These are phyloP conservation scores for Emmonsiellopsis sp. DNA, from an alignment of 2,329 filamentous ascomycete species.

Conservation along the genomic window DNA sequence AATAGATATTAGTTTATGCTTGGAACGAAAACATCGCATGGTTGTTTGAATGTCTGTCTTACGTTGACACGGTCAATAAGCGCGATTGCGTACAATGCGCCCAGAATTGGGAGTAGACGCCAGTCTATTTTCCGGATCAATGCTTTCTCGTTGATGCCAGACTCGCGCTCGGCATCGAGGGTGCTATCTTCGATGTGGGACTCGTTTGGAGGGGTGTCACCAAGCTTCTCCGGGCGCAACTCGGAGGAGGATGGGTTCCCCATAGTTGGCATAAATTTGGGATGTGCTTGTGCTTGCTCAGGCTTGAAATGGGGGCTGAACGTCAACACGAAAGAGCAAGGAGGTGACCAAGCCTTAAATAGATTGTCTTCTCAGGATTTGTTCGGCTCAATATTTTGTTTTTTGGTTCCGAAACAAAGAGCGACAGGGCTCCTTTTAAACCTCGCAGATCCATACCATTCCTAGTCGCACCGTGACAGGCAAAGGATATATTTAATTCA, in stretches of 20 bases:
- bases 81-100: constrained; percentile 61
- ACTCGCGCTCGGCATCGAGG: constrained; percentile 1
- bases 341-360: no score
- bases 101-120: constrained; percentile 52
- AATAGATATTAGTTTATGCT: background rate
- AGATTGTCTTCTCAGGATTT: no score
- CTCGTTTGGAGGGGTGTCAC: background rate
- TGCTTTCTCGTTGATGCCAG: constrained; percentile 21
- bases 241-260: background rate
- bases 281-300: background rate
- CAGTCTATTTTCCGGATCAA: constrained; percentile 48
- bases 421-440: background rate
- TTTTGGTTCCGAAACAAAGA: background rate
- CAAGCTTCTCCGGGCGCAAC: background rate
- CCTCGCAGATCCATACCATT: background rate
- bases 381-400: background rate
- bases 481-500: background rate
- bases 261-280: background rate
- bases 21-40: background rate
- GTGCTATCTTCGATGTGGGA: constrained; percentile 1
- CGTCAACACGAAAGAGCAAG: no score
- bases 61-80: constrained; percentile 74
- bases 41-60: background rate
- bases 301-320: background rate
- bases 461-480: background rate